Conservation (phyloP, 2,329 filamentous ascomycete species). For the Parasarocladium wereldwijsianum region DNA sequence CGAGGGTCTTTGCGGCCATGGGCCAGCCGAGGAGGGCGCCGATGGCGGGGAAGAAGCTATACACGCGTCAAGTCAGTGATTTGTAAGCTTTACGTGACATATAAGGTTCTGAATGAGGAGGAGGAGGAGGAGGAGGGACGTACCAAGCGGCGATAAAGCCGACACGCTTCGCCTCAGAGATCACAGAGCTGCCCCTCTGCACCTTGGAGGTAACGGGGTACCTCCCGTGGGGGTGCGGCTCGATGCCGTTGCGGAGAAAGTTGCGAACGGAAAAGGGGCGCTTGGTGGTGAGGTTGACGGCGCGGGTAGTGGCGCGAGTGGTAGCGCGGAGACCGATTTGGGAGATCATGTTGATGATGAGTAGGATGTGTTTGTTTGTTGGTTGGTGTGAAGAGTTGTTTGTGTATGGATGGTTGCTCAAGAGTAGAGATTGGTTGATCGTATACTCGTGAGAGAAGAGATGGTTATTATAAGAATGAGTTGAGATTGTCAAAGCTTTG, state of each 20-base stretch:
- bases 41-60: slow-evolving; percentile 4
- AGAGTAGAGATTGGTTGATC: background rate
- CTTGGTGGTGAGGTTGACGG: too few relatives aligned
- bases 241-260: slow-evolving; percentile 1
- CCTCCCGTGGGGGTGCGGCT: slow-evolving; percentile 3
- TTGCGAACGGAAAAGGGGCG: too few relatives aligned
- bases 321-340: slow-evolving; percentile 2
- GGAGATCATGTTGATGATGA: slow-evolving; percentile 2
- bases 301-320: slow-evolving; percentile 1
- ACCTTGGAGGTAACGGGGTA: background rate
- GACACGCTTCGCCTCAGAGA: too few relatives aligned
- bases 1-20: slow-evolving; percentile 1
- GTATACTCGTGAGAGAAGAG: slow-evolving; percentile 1
- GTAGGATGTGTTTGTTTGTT: background rate
- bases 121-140: too few relatives aligned
- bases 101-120: too few relatives aligned
- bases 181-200: slow-evolving; percentile 1
- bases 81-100: too few relatives aligned
- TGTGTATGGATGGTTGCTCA: background rate
- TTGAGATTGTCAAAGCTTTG: slow-evolving; percentile 2
- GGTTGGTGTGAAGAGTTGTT: background rate
- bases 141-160: too few relatives aligned
- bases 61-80: background rate
- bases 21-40: slow-evolving; percentile 3
- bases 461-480: background rate